Evolutionary conservation across 139 green algal genomes (phyloP).

Genomic region (Chlorella sp.): DNA sequence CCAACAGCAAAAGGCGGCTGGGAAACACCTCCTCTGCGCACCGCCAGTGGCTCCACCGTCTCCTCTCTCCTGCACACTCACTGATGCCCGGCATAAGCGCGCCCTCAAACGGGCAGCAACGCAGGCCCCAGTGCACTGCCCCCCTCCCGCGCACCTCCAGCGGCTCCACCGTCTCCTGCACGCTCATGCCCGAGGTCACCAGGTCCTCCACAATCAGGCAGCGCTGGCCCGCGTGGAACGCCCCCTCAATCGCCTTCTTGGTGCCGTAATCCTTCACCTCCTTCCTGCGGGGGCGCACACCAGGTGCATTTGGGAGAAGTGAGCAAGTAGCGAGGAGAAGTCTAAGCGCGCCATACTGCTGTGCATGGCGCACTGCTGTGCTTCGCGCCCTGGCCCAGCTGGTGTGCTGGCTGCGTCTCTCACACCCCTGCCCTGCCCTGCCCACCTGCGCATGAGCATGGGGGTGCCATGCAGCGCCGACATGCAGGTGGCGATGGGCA

Average conservation of each 20-base stretch:
- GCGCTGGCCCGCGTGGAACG: conserved; percentile 85
- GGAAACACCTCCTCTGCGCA: no score
- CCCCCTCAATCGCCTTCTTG: conserved; percentile 99
- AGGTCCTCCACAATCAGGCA: conserved; percentile 99
- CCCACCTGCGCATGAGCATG: conserved; percentile 90
- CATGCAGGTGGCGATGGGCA: conserved; percentile 99
- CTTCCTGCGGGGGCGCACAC: no score
- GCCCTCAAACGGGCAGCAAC: no score
- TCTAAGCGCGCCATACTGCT: no score
- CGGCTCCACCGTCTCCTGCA: conserved; percentile 97
- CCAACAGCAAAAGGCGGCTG: no score
- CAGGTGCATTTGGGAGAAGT: no score
- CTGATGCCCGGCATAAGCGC: no score
- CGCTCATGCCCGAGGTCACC: conserved; percentile 94
- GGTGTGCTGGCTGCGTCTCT: no score
- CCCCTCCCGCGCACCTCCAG: conserved; percentile 50
- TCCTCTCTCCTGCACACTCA: conserved; percentile 96
- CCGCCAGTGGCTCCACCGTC: conserved; percentile 90
- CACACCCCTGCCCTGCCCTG: no score
- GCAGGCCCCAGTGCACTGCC: not conserved
- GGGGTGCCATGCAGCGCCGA: conserved; percentile 83
- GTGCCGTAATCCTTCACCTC: conserved; percentile 99
- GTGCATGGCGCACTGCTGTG: no score
- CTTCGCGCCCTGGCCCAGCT: no score
- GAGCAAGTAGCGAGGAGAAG: no score